A percentile compares a stretch with the other conserved stretches of the same genome.
Conservation (phyloP, 1,139 yeast species). For the Geotrichum fermentans region DNA sequence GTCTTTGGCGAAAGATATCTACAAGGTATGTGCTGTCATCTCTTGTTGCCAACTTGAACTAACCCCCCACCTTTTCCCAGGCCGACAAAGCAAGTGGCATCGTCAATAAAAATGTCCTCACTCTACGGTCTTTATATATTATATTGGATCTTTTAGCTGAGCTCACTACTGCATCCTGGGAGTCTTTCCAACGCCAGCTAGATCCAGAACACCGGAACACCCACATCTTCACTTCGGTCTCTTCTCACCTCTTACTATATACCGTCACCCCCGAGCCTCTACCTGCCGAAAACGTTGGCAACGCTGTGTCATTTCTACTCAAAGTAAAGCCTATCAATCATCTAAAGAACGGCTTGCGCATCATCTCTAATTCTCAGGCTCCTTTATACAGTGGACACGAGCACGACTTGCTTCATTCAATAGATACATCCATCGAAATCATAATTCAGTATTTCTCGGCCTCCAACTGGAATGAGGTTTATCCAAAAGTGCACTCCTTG, state of each 20-base stretch:
- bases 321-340: conserved; percentile 18
- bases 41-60: neutral
- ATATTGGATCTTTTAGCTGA: conserved; percentile 18
- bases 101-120: conserved; percentile 11
- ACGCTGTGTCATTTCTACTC: conserved; percentile 20
- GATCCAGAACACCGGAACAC: conserved; percentile 12
- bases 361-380: conserved; percentile 11
- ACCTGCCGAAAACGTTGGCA: conserved; percentile 19
- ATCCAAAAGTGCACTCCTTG: conserved; percentile 20
- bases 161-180: conserved; percentile 18
- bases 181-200: conserved; percentile 9
- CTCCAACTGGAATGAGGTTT: conserved; percentile 48
- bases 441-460: conserved; percentile 51
- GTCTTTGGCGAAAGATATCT: conserved; percentile 14
- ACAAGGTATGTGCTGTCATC: conserved; percentile 16
- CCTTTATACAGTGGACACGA: neutral
- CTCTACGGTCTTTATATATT: conserved; percentile 15
- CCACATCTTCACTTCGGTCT: conserved; percentile 7
- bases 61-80: conserved; percentile 2
- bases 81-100: conserved; percentile 17
- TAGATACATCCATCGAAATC: conserved; percentile 46
- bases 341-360: conserved; percentile 15
- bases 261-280: conserved; percentile 15
- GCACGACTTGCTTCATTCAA: conserved; percentile 35
- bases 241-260: conserved; percentile 14